phyloP scores from a whole-genome alignment of 192 early-diverging fungal species.

The Thamnidium elegans region DNA sequence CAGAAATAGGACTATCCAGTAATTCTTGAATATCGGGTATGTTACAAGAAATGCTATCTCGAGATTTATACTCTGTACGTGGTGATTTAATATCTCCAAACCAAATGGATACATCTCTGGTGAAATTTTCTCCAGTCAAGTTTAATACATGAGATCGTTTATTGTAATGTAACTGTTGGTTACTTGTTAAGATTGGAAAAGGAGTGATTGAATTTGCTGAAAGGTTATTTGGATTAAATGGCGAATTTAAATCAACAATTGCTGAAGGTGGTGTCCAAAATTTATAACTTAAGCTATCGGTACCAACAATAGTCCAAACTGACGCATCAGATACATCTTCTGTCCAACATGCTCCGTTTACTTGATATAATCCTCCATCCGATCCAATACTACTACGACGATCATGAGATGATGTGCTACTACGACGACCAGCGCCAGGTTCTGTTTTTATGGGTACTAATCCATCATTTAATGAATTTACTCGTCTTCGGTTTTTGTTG shows the following conservation, averaged over 20 bases:
- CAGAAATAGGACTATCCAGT: not conserved
- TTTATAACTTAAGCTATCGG: conserved; percentile 56
- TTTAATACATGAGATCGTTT: conserved; percentile 36
- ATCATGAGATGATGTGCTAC: not conserved
- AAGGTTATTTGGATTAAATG: not conserved
- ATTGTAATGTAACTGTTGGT: not conserved
- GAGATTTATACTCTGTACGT: conserved; percentile 41
- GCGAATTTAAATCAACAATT: conserved; percentile 18
- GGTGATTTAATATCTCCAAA: conserved; percentile 58
- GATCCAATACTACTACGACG: conserved; percentile 13
- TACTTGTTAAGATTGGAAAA: not conserved
- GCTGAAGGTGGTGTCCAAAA: conserved; percentile 34
- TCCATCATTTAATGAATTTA: conserved; percentile 53
- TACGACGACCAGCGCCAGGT: conserved; percentile 8
- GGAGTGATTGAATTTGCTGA: not conserved
- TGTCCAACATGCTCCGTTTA: conserved; percentile 50
- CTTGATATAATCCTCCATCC: not conserved
- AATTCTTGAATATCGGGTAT: conserved; percentile 36
- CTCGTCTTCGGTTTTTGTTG: conserved; percentile 45
- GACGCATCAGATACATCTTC: conserved; percentile 84
- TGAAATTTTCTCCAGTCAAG: conserved; percentile 66
- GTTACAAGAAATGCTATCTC: conserved; percentile 39
- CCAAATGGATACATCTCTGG: conserved; percentile 63
- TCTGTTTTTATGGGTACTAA: conserved; percentile 1
- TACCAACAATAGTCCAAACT: conserved; percentile 92